Conservation (phyloP, 1,284 basidiomycete species). For the Mycena citricolor region DNA sequence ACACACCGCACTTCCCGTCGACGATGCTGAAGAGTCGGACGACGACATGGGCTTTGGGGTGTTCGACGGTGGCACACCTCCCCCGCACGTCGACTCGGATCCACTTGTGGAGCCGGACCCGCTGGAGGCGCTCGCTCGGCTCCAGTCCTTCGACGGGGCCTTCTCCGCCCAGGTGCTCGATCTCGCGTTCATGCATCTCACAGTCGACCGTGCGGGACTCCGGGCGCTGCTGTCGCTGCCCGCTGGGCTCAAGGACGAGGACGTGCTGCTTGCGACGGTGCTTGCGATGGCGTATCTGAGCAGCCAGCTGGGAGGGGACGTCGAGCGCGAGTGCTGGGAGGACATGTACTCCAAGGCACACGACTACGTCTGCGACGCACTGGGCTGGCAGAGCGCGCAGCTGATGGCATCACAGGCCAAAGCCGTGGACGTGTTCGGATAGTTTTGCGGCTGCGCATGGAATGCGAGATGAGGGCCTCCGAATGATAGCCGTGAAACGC, state of each 20-base stretch:
- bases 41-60: too few relatives aligned
- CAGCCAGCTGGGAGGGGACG: slow-evolving; percentile 30
- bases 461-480: too few relatives aligned
- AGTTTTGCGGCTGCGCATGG: too few relatives aligned
- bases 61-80: slow-evolving; percentile 4
- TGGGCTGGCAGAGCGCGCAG: slow-evolving; percentile 8
- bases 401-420: slow-evolving; percentile 8
- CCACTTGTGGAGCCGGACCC: slow-evolving; percentile 15
- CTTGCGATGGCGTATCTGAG: slow-evolving; percentile 42
- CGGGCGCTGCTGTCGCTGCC: slow-evolving; percentile 27
- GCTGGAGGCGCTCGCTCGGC: slow-evolving; percentile 36
- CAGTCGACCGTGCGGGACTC: slow-evolving; percentile 33
- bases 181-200: slow-evolving; percentile 13
- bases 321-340: slow-evolving; percentile 21
- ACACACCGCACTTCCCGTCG: too few relatives aligned
- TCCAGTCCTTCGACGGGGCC: slow-evolving; percentile 48
- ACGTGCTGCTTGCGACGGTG: slow-evolving; percentile 43
- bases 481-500: too few relatives aligned
- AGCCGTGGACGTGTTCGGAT: slow-evolving; percentile 8
- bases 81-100: slow-evolving; percentile 13
- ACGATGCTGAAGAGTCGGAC: too few relatives aligned
- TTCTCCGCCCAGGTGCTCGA: slow-evolving; percentile 31
- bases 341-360: slow-evolving; percentile 23
- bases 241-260: slow-evolving; percentile 26
- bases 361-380: slow-evolving; percentile 13